Evolutionary conservation across 2,329 filamentous ascomycete genomes (phyloP).

Genomic region (Sclerotinia subarctica): DNA sequence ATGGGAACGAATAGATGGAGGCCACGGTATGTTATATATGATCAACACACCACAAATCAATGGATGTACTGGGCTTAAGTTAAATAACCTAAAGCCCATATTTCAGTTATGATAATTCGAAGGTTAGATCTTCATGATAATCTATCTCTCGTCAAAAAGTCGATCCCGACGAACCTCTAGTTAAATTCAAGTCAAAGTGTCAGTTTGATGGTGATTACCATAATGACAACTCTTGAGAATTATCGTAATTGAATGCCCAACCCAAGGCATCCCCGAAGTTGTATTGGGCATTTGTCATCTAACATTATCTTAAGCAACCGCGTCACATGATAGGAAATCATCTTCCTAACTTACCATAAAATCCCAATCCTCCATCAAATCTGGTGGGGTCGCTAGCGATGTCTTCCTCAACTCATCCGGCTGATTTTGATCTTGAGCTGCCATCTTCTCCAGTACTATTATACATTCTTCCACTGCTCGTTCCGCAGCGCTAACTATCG

Average conservation of each 20-base stretch:
- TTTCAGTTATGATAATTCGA: no score
- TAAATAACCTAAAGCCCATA: no score
- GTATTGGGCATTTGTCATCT: conserved; percentile 38
- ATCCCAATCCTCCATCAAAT: conserved; percentile 43
- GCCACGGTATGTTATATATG: no score
- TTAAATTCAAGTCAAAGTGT: background rate
- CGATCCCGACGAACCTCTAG: background rate
- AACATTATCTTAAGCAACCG: conserved; percentile 17
- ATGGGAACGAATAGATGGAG: no score
- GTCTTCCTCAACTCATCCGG: conserved; percentile 28
- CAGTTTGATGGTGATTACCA: conserved; percentile 1
- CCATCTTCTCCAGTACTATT: conserved; percentile 38
- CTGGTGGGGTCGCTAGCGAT: conserved; percentile 33
- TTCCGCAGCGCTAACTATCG: conserved; percentile 42
- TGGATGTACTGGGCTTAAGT: background rate
- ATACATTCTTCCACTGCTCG: conserved; percentile 40
- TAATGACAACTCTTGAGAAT: conserved; percentile 19
- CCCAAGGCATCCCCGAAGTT: conserved; percentile 30
- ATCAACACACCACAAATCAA: no score
- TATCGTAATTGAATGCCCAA: conserved; percentile 28
- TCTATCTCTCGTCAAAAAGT: no score
- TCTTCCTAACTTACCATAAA: conserved; percentile 40
- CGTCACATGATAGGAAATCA: background rate
- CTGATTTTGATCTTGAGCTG: conserved; percentile 25
- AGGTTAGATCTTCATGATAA: no score